Evolutionary conservation across 768 basidiomycete species (phyloP).

Genomic region (Coprinopsis marcescibilis): DNA sequence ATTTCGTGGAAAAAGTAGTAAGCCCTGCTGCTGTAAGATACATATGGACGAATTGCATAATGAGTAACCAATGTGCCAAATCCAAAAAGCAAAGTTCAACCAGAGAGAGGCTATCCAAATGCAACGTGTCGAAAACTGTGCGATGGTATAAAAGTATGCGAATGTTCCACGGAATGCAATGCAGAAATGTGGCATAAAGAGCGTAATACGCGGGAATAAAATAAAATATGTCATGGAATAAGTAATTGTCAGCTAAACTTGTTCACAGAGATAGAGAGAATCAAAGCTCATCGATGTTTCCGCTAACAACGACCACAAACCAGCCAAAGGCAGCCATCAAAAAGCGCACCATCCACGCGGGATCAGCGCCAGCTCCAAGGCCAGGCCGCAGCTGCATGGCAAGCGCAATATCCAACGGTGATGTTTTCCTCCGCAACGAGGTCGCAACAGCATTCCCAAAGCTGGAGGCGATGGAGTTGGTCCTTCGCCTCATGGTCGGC

Average conservation of each 20-base stretch:
- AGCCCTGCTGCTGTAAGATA: no score
- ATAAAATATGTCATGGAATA: neutral
- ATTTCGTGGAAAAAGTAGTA: no score
- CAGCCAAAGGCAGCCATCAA: slow-evolving; percentile 78
- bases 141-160: neutral
- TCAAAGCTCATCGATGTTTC: slow-evolving; percentile 10
- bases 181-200: neutral
- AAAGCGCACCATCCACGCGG: slow-evolving; percentile 76
- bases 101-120: neutral
- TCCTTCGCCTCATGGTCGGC: neutral
- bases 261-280: slow-evolving; percentile 1
- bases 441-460: slow-evolving; percentile 2
- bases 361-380: slow-evolving; percentile 62
- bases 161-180: neutral
- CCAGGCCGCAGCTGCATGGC: slow-evolving; percentile 77
- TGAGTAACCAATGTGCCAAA: neutral
- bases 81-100: neutral
- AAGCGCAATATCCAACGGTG: slow-evolving; percentile 60
- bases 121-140: neutral
- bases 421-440: slow-evolving; percentile 12
- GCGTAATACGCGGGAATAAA: neutral
- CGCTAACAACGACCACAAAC: slow-evolving; percentile 52
- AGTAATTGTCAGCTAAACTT: neutral
- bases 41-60: neutral
- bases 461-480: neutral